phyloP scores from a whole-genome alignment of 2,329 filamentous ascomycete genomes.

The Chaetomium sp. region DNA sequence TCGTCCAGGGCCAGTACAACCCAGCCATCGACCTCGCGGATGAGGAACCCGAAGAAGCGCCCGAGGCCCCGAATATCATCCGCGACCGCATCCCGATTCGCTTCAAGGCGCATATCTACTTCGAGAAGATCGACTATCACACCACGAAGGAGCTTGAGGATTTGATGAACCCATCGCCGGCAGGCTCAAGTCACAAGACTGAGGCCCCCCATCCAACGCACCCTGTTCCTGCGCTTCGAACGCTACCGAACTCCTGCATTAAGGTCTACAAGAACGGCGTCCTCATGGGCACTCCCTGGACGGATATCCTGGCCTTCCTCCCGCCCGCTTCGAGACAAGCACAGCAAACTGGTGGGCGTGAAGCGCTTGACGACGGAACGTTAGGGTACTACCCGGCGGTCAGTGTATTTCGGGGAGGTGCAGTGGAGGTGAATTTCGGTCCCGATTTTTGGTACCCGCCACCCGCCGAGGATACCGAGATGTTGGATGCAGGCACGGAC shows the following conservation, averaged over 20 bases:
- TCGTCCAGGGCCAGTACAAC: constrained; percentile 83
- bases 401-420: constrained; percentile 84
- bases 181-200: constrained; percentile 35
- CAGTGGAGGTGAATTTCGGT: constrained; percentile 90
- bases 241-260: constrained; percentile 78
- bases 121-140: constrained; percentile 87
- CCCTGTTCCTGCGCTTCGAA: constrained; percentile 66
- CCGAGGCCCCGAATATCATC: constrained; percentile 72
- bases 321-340: constrained; percentile 78
- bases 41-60: constrained; percentile 46
- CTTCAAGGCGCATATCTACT: constrained; percentile 89
- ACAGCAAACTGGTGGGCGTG: constrained; percentile 66
- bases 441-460: constrained; percentile 89
- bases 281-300: constrained; percentile 79
- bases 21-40: constrained; percentile 67
- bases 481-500: constrained; percentile 30
- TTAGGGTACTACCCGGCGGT: constrained; percentile 93
- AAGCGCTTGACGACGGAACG: constrained; percentile 89
- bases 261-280: constrained; percentile 90
- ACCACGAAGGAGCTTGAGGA: constrained; percentile 84
- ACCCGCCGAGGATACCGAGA: constrained; percentile 48
- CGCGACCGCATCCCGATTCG: constrained; percentile 92
- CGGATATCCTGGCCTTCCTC: constrained; percentile 80
- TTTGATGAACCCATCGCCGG: constrained; percentile 62
- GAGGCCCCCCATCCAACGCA: constrained; percentile 67